Percentiles rank a stretch among this genome's conserved stretches.
These are phyloP conservation scores for Boletus reticuloceps DNA, from an alignment of 768 basidiomycete genomes.

Conservation along the genomic window DNA sequence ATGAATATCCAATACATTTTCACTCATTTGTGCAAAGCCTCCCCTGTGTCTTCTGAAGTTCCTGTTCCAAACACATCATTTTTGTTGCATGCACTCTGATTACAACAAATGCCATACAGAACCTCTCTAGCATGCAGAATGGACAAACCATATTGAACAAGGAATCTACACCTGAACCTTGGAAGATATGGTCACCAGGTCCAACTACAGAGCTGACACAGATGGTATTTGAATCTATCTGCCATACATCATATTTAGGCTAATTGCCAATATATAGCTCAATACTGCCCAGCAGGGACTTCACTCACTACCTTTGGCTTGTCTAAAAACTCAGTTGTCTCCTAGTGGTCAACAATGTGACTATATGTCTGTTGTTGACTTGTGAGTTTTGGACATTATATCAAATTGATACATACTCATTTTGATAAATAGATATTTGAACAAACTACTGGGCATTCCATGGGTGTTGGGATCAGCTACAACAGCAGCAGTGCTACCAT, in stretches of 20 bases:
- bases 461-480: not conserved
- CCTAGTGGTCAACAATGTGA: not conserved
- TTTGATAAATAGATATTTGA: not conserved
- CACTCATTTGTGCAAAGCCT: not conserved
- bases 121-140: constrained; percentile 1
- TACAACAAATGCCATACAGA: not conserved
- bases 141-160: not conserved
- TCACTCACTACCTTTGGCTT: not conserved
- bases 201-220: not conserved
- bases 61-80: not conserved
- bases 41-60: fast-evolving
- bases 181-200: constrained; percentile 7
- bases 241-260: not conserved
- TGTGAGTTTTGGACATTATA: not conserved
- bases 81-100: constrained; percentile 6
- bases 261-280: not conserved
- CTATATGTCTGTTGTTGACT: not conserved
- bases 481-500: not conserved
- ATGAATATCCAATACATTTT: not conserved
- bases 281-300: not conserved
- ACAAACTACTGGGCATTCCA: not conserved
- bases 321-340: not conserved
- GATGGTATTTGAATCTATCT: not conserved
- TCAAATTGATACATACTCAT: not conserved
- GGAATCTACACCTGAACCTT: not conserved